These are phyloP conservation scores for Aspergillus sp. DNA, from an alignment of 2,329 filamentous ascomycete genomes.

Conservation along the genomic window DNA sequence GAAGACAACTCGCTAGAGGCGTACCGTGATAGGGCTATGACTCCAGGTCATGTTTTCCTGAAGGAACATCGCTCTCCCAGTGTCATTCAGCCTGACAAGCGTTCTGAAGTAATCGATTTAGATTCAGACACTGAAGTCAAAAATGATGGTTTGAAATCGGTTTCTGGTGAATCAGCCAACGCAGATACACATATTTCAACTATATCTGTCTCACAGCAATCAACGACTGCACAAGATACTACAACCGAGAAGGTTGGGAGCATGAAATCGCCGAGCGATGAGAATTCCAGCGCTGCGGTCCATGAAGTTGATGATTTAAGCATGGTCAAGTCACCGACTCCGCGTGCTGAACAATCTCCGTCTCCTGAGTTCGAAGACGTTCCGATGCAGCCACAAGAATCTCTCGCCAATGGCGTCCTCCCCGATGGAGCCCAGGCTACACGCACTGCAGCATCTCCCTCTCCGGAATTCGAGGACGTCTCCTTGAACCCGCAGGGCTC, in stretches of 20 bases:
- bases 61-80: conserved; percentile 32
- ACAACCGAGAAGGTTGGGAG: no score
- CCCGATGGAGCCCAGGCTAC: conserved; percentile 1
- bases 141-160: background rate
- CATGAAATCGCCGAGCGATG: background rate
- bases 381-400: conserved; percentile 16
- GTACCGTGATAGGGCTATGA: conserved; percentile 18
- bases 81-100: conserved; percentile 40
- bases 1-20: conserved; percentile 22
- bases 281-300: conserved; percentile 8
- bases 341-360: conserved; percentile 33
- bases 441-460: conserved; percentile 32
- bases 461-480: conserved; percentile 23
- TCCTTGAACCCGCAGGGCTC: conserved; percentile 16
- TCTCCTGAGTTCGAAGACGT: conserved; percentile 38
- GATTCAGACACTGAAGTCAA: conserved; percentile 18
- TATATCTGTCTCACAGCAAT: background rate
- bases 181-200: background rate
- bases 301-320: conserved; percentile 12
- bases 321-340: background rate
- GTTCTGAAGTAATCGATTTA: conserved; percentile 29
- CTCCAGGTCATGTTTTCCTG: conserved; percentile 25
- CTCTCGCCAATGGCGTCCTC: background rate
- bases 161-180: background rate
- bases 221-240: background rate